phyloP scores from a whole-genome alignment of 169 alveolate genomes.

The Perkinsus olseni region DNA sequence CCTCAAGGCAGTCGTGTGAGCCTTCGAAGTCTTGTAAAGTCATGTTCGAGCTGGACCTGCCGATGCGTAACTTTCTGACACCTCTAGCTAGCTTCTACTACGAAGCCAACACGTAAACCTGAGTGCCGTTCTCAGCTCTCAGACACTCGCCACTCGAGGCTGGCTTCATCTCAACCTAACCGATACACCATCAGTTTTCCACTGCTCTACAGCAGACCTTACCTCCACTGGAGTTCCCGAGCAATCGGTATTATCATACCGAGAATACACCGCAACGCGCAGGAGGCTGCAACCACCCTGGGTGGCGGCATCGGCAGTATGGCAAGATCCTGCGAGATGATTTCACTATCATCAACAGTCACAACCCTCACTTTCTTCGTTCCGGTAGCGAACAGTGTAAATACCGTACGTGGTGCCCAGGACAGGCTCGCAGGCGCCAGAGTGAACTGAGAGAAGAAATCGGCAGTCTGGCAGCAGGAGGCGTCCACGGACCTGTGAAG shows the following conservation, averaged over 20 bases:
- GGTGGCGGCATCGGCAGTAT: not conserved
- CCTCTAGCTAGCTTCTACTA: not conserved
- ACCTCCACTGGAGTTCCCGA: not conserved
- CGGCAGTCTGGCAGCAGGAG: no score
- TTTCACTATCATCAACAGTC: no score
- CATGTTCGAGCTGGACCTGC: not conserved
- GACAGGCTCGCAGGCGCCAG: not conserved
- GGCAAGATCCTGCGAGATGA: not conserved
- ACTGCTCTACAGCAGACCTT: not conserved
- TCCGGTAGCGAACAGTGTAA: not conserved
- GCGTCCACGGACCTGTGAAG: not conserved
- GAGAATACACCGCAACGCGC: not conserved
- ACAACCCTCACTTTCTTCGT: not conserved
- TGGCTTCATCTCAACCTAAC: not conserved
- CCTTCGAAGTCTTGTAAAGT: not conserved
- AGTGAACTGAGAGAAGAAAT: not conserved
- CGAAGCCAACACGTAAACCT: not conserved
- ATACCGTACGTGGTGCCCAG: not conserved
- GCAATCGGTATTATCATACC: not conserved
- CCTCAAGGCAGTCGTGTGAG: not conserved
- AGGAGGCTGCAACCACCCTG: not conserved
- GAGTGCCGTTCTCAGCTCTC: not conserved
- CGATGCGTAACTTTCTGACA: not conserved
- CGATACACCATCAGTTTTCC: no score
- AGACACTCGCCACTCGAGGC: not conserved